Evolutionary conservation across 345 rosid genomes (phyloP).

Genomic region (Euphorbia peplus): DNA sequence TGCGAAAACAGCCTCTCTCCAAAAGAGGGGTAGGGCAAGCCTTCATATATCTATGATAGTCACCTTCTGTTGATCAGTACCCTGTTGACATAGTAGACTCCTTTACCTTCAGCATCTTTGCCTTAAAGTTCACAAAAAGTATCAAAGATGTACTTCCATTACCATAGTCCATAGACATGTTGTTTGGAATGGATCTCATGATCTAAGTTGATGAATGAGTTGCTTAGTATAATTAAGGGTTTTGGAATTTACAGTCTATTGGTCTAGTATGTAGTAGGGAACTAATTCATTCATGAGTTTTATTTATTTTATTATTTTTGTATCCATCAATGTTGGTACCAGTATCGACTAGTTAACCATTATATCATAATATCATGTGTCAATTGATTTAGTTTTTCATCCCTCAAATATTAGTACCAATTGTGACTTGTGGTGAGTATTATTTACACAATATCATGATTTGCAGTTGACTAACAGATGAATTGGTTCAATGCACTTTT

Average conservation of each 20-base stretch:
- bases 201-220: constrained; percentile 11
- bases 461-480: constrained; percentile 6
- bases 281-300: neutral
- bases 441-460: neutral
- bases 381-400: neutral
- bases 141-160: neutral
- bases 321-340: neutral
- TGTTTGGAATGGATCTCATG: neutral
- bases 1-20: neutral
- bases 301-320: too few species aligned
- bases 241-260: neutral
- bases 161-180: neutral
- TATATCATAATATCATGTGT: neutral
- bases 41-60: neutral
- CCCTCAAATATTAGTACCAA: neutral
- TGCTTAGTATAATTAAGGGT: neutral
- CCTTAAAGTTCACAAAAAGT: neutral
- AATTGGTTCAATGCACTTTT: constrained; percentile 14
- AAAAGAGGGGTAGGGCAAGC: neutral
- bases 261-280: neutral
- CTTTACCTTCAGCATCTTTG: neutral
- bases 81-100: neutral
- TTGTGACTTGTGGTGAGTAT: too few species aligned
- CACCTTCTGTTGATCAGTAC: too few species aligned
- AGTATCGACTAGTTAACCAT: neutral